Base-by-base conservation (phyloP, 2,329 filamentous ascomycete genomes). In the Fusarium armeniacum region DNA sequence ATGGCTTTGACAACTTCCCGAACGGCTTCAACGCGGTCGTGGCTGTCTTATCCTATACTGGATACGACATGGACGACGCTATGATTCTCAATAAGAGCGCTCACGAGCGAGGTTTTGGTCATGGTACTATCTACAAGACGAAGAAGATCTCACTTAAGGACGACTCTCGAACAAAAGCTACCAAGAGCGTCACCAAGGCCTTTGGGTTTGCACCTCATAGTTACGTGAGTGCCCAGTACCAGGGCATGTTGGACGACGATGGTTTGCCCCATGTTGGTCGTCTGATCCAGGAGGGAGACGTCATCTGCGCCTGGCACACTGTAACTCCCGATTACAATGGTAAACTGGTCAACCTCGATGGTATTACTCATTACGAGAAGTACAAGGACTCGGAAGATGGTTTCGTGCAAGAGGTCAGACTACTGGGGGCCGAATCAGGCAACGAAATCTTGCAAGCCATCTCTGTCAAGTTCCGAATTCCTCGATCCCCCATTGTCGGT, bases 11-110 rank as follows among this genome's bases (percentile, higher is more conserved):
- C 83, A 98, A 98, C 81, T 99, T 98, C 80, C 96, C 96, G 57
- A 98, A 98, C 78, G 96, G 96, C 30, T 94, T 90, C 76, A 99
- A 99, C 76, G 93, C 94, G 11, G 90, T 98, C 40, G 96, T 99
- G 62, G 96, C 96, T 62, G 97, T 99, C 79, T 97, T 99, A 69
- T 98, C 95, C 1, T 99, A 99, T 80, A 98, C 95, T 3, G 96
- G 95, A 53, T 99, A 98, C 82, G 96, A 99, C 86, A 99, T 99
- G 96, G 96, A 99, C 85, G 96, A 99, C 82, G 96, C 96, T 78
- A 98, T 98, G 95, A 98, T 99, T 78, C 86, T 99, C 78, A 98
- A 98, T 85, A 98, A 98, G 80, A 97, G 94, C 22, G 90, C 95
- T 4, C 93, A 98, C 80, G 96, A 99, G 81, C 90, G 96, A 73